Evolutionary conservation across 805 yeast species (phyloP).

Genomic region (Yamadazyma kitorensis): DNA sequence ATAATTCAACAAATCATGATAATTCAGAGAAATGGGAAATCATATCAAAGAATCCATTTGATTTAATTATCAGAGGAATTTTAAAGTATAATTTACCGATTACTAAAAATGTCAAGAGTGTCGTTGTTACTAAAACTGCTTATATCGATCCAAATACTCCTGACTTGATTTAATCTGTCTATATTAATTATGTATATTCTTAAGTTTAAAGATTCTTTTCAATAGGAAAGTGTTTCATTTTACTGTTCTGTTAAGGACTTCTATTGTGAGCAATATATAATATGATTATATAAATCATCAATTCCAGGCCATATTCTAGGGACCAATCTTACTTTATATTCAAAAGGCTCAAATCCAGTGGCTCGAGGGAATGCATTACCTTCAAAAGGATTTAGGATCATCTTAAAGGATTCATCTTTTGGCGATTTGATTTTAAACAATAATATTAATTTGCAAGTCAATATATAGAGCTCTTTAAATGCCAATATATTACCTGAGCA

Average conservation of each 20-base stretch:
- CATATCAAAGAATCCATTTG: constrained; percentile 78
- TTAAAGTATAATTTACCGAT: constrained; percentile 76
- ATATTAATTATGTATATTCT: too few relatives aligned
- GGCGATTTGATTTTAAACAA: constrained; percentile 51
- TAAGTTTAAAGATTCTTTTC: too few relatives aligned
- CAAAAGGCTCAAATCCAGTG: constrained; percentile 60
- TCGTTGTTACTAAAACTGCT: constrained; percentile 58
- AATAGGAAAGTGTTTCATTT: too few relatives aligned
- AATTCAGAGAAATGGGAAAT: constrained; percentile 65
- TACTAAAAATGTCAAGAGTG: constrained; percentile 45
- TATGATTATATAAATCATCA: constrained; percentile 19
- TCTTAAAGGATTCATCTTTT: constrained; percentile 19
- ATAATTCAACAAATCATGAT: constrained; percentile 27
- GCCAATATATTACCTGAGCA: constrained; percentile 71
- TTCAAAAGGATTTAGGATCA: constrained; percentile 51
- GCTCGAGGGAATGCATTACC: constrained; percentile 53
- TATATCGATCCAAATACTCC: constrained; percentile 49
- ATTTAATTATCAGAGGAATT: constrained; percentile 78
- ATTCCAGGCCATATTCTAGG: constrained; percentile 19
- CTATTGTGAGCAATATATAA: too few relatives aligned
- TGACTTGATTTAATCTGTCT: background rate
- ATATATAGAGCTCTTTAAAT: constrained; percentile 58
- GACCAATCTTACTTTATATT: constrained; percentile 27
- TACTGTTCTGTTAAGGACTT: too few relatives aligned
- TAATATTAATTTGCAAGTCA: constrained; percentile 51